Percentiles rank a stretch among this genome's conserved stretches.
Conservation (phyloP, 345 rosid genomes). For the Brassica nigra region DNA sequence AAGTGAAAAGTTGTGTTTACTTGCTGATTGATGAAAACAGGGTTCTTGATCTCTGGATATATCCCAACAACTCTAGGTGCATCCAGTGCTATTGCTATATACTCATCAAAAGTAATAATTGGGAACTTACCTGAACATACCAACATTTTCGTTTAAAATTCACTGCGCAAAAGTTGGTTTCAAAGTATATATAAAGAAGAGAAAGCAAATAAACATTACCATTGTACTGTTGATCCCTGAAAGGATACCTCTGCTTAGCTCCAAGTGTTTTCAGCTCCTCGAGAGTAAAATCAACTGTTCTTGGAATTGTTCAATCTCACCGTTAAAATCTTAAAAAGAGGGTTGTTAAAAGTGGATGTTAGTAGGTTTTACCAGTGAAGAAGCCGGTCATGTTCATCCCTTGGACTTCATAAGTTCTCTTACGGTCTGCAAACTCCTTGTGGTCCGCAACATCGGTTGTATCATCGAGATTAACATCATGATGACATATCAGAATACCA, state of each 20-base stretch:
- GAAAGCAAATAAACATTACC: conserved; percentile 41
- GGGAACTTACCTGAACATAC: conserved; percentile 68
- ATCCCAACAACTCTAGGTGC: conserved; percentile 90
- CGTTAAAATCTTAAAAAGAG: neutral
- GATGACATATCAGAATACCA: conserved; percentile 81
- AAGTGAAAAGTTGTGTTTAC: conserved; percentile 46
- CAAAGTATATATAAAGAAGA: neutral
- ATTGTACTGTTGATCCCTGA: conserved; percentile 87
- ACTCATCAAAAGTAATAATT: conserved; percentile 86
- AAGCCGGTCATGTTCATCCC: conserved; percentile 75
- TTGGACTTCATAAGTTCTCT: conserved; percentile 80
- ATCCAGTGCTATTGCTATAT: conserved; percentile 79
- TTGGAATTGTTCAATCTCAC: conserved; percentile 10
- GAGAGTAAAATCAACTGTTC: conserved; percentile 84
- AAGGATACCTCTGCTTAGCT: conserved; percentile 75
- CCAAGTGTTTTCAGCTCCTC: conserved; percentile 70
- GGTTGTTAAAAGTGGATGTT: neutral
- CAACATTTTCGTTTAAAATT: neutral
- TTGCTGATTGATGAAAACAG: conserved; percentile 78
- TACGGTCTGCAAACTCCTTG: conserved; percentile 79
- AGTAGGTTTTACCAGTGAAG: conserved; percentile 57
- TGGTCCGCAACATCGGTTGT: conserved; percentile 73
- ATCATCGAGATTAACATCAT: conserved; percentile 75
- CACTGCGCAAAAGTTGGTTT: neutral
- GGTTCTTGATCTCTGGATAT: conserved; percentile 96